These are phyloP conservation scores for Gossypium ekmanianum DNA, from an alignment of 345 rosid genomes.

Conservation along the genomic window DNA sequence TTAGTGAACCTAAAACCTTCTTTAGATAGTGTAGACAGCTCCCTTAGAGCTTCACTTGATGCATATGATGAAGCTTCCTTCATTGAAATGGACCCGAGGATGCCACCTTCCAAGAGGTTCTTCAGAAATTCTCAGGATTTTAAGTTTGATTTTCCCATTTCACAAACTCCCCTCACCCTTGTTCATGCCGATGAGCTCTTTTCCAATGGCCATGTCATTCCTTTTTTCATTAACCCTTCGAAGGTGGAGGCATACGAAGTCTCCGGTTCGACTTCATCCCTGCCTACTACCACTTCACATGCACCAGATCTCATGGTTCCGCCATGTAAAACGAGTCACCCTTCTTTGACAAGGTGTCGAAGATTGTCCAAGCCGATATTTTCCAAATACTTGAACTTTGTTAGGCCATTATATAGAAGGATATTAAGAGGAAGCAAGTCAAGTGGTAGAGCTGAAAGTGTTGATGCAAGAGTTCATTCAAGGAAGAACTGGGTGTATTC, in stretches of 20 bases:
- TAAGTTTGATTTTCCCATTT: constrained; percentile 67
- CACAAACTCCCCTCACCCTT: constrained; percentile 47
- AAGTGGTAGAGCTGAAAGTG: constrained; percentile 33
- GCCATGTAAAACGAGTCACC: constrained; percentile 22
- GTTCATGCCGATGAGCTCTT: constrained; percentile 89
- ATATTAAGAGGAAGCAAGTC: constrained; percentile 41
- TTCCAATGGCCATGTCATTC: constrained; percentile 73
- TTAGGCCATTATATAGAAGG: constrained; percentile 61
- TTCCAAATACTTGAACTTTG: constrained; percentile 64
- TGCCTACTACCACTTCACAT: constrained; percentile 29
- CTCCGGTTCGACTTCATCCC: constrained; percentile 25
- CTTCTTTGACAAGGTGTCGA: constrained; percentile 49
- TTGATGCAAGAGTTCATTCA: constrained; percentile 27
- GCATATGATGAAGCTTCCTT: constrained; percentile 69
- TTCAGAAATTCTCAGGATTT: constrained; percentile 58
- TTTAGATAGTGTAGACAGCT: constrained; percentile 42
- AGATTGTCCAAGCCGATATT: constrained; percentile 50
- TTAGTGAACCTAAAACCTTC: constrained; percentile 71
- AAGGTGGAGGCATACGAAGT: constrained; percentile 35
- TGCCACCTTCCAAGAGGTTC: constrained; percentile 90
- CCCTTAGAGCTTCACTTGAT: constrained; percentile 51
- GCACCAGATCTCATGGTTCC: constrained; percentile 25
- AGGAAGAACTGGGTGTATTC: constrained; percentile 49
- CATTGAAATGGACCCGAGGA: constrained; percentile 95
- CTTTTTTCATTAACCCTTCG: constrained; percentile 40